Percentiles rank a stretch among this genome's conserved stretches.
Evolutionary conservation across 192 early-diverging fungal species (phyloP).

Genomic region (Chytriomyces sp.): DNA sequence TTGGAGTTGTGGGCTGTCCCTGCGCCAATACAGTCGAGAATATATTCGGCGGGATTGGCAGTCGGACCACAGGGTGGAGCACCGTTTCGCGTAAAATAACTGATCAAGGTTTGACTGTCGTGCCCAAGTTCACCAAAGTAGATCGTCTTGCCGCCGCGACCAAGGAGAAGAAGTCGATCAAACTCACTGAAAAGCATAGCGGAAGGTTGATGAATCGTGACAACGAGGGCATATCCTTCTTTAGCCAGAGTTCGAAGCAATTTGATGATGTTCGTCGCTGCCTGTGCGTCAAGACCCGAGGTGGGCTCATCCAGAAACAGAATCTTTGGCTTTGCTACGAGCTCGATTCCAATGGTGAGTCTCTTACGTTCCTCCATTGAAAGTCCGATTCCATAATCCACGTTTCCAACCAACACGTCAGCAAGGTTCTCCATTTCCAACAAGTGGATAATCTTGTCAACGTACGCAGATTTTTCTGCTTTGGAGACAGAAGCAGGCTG

Average conservation of each 20-base stretch:
- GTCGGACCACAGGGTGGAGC: slow-evolving; percentile 62
- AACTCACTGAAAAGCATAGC: slow-evolving; percentile 82
- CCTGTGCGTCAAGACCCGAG: slow-evolving; percentile 72
- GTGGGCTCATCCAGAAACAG: slow-evolving; percentile 92
- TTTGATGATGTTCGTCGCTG: slow-evolving; percentile 72
- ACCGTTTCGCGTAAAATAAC: slow-evolving; percentile 77
- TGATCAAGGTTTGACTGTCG: slow-evolving; percentile 63
- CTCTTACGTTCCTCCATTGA: slow-evolving; percentile 87
- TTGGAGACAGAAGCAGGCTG: slow-evolving; percentile 59
- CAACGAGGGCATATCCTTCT: slow-evolving; percentile 75
- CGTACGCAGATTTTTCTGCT: slow-evolving; percentile 72
- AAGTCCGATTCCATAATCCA: slow-evolving; percentile 74
- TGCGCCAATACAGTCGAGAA: slow-evolving; percentile 77
- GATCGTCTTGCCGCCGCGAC: slow-evolving; percentile 77
- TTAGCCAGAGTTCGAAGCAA: slow-evolving; percentile 62
- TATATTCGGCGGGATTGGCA: slow-evolving; percentile 86
- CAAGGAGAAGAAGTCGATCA: slow-evolving; percentile 77
- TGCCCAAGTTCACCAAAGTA: slow-evolving; percentile 82
- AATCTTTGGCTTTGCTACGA: slow-evolving; percentile 81
- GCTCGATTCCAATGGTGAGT: slow-evolving; percentile 82
- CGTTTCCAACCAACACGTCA: slow-evolving; percentile 73
- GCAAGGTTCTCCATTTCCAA: slow-evolving; percentile 75
- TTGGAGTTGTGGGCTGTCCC: slow-evolving; percentile 42
- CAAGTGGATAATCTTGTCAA: slow-evolving; percentile 74
- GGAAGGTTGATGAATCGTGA: slow-evolving; percentile 87